Conservation (phyloP, 2,329 filamentous ascomycete species). For the Phyllosticta capitalensis region DNA sequence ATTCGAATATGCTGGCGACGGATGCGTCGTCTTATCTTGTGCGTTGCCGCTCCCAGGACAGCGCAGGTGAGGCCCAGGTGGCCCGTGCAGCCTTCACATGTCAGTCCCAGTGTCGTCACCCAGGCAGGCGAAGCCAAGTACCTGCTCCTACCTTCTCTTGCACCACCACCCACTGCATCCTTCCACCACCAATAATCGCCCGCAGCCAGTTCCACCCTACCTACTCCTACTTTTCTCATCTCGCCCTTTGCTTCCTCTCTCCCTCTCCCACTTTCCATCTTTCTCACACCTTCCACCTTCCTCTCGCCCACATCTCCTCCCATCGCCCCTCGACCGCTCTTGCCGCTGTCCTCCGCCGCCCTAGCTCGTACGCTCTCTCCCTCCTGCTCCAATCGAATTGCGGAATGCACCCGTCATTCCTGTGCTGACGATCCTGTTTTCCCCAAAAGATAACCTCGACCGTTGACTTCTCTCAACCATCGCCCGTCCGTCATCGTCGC, state of each 20-base stretch:
- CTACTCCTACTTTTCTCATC: no score
- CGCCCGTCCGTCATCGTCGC: not conserved
- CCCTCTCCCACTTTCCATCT: not conserved
- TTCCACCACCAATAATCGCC: not conserved
- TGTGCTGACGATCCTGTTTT: constrained; percentile 3
- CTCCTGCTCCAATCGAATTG: constrained; percentile 1
- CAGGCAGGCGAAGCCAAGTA: no score
- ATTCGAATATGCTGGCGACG: no score
- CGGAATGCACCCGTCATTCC: constrained; percentile 6
- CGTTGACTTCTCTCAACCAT: not conserved
- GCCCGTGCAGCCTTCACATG: not conserved
- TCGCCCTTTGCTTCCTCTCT: not conserved
- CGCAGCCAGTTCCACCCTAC: no score
- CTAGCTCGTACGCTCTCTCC: not conserved
- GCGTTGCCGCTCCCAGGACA: no score
- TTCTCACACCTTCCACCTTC: not conserved
- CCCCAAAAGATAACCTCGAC: constrained; percentile 2
- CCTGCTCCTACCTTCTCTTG: no score
- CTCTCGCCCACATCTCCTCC: not conserved
- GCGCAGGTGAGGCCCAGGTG: no score
- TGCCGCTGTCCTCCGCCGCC: no score
- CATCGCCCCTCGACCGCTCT: not conserved
- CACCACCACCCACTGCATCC: not conserved
- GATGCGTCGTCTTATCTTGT: no score
- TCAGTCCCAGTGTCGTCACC: not conserved